Conservation (phyloP, 495 filamentous ascomycete genomes). For the Podospora fimiseda region DNA sequence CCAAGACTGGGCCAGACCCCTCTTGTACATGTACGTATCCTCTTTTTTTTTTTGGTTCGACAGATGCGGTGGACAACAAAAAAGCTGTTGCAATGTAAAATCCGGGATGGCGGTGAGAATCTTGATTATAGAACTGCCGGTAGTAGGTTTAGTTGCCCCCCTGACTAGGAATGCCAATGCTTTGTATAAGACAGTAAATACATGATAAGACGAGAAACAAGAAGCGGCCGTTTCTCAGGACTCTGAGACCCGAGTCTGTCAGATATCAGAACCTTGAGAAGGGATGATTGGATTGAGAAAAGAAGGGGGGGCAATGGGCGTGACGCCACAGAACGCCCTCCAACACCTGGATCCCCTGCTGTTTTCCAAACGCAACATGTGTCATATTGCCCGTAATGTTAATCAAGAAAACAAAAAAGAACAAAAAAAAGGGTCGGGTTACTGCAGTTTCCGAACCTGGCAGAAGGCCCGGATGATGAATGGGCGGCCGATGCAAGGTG, state of each 20-base stretch:
- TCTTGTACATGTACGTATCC: background rate
- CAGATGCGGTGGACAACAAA: slow-evolving; percentile 11
- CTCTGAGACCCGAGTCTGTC: too few relatives aligned
- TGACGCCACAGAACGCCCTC: slow-evolving; percentile 1
- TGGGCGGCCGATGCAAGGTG: too few relatives aligned
- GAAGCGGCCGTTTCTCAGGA: background rate
- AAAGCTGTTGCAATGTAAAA: background rate
- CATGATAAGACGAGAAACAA: background rate
- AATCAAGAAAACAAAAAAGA: background rate
- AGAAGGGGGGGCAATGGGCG: background rate
- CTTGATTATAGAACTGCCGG: too few relatives aligned
- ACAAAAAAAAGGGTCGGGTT: background rate
- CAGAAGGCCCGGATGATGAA: too few relatives aligned
- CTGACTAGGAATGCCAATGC: background rate
- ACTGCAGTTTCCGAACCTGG: background rate
- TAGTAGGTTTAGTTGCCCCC: background rate
- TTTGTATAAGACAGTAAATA: background rate
- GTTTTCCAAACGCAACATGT: background rate
- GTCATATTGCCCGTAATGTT: too few relatives aligned
- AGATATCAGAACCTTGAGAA: background rate
- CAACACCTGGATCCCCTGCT: slow-evolving; percentile 3
- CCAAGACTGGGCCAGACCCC: slow-evolving; percentile 3
- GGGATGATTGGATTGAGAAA: background rate
- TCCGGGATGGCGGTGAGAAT: slow-evolving; percentile 3
- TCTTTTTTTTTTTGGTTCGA: background rate